Percentiles rank a stretch among this genome's conserved stretches.
Evolutionary conservation across 768 basidiomycete genomes (phyloP).

Genomic region (Tulasnella sp.): DNA sequence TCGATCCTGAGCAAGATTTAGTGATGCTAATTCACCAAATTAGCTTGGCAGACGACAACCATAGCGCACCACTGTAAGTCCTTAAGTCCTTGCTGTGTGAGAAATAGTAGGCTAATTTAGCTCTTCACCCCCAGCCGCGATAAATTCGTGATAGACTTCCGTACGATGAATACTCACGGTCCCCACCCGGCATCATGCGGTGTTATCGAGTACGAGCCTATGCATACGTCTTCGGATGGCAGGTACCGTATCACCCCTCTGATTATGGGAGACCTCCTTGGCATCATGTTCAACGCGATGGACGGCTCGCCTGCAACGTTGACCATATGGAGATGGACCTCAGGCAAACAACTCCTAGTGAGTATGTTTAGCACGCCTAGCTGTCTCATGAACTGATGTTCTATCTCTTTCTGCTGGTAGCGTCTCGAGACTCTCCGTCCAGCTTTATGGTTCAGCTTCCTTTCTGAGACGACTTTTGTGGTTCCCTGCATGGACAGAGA

Average conservation of each 20-base stretch:
- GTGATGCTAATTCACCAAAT: constrained; percentile 7
- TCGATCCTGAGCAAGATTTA: constrained; percentile 21
- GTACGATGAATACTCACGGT: neutral
- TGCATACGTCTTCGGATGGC: neutral
- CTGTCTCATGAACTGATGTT: neutral
- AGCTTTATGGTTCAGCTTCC: constrained; percentile 19
- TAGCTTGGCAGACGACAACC: neutral
- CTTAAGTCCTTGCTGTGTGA: neutral
- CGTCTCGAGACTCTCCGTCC: neutral
- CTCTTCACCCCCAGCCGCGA: neutral
- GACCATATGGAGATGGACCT: constrained; percentile 22
- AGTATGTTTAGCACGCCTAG: neutral
- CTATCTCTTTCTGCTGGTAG: neutral
- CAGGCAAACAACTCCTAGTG: constrained; percentile 16
- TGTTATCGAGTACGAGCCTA: neutral
- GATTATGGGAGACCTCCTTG: constrained; percentile 19
- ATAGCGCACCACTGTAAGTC: neutral
- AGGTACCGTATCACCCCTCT: constrained; percentile 9
- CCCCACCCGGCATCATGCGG: constrained; percentile 13
- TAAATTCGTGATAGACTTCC: constrained; percentile 8
- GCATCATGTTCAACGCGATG: constrained; percentile 4
- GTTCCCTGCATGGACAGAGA: constrained; percentile 12
- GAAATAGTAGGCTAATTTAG: neutral
- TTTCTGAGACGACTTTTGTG: constrained; percentile 23
- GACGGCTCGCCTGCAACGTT: constrained; percentile 17